Evolutionary conservation across 1,284 basidiomycete species (phyloP).

Genomic region (Pseudozyma sp.): DNA sequence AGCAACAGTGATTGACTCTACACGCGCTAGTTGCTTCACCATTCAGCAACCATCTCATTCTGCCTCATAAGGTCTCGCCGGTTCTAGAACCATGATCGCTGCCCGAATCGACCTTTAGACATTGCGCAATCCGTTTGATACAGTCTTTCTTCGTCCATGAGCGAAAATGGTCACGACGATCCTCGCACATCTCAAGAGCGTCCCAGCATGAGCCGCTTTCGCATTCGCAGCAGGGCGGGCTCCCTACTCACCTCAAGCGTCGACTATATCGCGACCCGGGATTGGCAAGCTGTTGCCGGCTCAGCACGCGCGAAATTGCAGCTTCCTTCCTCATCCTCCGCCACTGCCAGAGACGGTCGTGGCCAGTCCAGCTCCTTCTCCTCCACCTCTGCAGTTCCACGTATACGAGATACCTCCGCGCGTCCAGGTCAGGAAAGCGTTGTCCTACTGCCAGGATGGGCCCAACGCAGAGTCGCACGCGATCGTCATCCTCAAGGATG

Average conservation of each 20-base stretch:
- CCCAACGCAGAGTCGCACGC: conserved; percentile 43
- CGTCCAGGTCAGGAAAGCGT: conserved; percentile 29
- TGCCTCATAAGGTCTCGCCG: background rate
- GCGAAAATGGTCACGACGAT: conserved; percentile 19
- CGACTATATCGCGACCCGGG: conserved; percentile 39
- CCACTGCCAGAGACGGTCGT: background rate
- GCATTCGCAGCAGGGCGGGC: conserved; percentile 32
- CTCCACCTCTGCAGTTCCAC: conserved; percentile 15
- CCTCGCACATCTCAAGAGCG: conserved; percentile 24
- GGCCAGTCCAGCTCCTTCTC: conserved; percentile 17
- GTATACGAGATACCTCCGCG: conserved; percentile 27
- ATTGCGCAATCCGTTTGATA: background rate
- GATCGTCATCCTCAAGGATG: conserved; percentile 51
- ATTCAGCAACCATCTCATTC: no score
- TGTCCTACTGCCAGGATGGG: conserved; percentile 51
- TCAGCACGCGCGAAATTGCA: conserved; percentile 30
- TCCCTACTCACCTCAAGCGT: conserved; percentile 38
- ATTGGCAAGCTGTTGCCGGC: conserved; percentile 42
- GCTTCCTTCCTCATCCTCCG: conserved; percentile 13
- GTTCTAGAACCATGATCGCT: conserved; percentile 10
- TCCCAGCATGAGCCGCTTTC: conserved; percentile 45
- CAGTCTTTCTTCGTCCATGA: conserved; percentile 14
- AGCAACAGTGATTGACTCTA: no score
- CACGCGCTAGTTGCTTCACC: no score
- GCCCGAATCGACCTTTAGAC: background rate